Conservation (phyloP, 1,284 basidiomycete species). For the Ceratobasidium sp. region DNA sequence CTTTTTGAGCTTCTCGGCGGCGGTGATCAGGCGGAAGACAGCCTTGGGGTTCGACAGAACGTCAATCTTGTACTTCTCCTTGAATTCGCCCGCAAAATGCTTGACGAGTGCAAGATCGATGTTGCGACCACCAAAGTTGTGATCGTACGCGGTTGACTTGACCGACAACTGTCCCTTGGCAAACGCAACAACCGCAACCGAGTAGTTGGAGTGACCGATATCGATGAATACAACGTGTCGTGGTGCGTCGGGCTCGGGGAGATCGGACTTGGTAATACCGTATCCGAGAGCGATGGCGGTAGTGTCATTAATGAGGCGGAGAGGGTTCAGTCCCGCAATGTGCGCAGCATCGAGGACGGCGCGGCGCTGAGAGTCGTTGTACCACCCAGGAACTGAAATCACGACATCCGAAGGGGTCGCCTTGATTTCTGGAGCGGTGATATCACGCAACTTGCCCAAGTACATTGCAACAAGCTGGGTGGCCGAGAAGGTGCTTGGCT, state of each 20-base stretch:
- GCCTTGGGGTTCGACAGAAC: conserved; percentile 89
- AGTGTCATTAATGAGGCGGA: conserved; percentile 93
- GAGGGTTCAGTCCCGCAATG: conserved; percentile 85
- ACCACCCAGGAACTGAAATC: conserved; percentile 94
- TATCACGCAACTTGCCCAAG: conserved; percentile 87
- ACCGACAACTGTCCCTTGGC: conserved; percentile 89
- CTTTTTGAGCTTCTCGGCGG: conserved; percentile 79
- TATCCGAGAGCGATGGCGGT: conserved; percentile 93
- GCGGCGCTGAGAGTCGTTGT: conserved; percentile 87
- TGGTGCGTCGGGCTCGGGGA: conserved; percentile 79
- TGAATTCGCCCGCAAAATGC: conserved; percentile 90
- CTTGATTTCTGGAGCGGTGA: conserved; percentile 81
- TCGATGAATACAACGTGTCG: conserved; percentile 91
- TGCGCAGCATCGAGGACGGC: conserved; percentile 86
- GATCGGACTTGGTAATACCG: conserved; percentile 95
- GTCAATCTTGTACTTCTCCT: conserved; percentile 93
- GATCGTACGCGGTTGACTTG: conserved; percentile 86
- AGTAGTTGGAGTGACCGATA: conserved; percentile 88
- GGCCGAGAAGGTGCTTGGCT: conserved; percentile 75
- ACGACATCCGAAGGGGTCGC: conserved; percentile 85
- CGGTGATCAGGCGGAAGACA: conserved; percentile 82
- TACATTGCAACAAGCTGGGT: conserved; percentile 89
- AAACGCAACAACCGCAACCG: conserved; percentile 85
- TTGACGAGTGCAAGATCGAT: conserved; percentile 87
- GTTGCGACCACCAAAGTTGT: conserved; percentile 90